Evolutionary conservation across 352 stramenopile genomes (phyloP).

Genomic region (Paralagenidium karlingii): DNA sequence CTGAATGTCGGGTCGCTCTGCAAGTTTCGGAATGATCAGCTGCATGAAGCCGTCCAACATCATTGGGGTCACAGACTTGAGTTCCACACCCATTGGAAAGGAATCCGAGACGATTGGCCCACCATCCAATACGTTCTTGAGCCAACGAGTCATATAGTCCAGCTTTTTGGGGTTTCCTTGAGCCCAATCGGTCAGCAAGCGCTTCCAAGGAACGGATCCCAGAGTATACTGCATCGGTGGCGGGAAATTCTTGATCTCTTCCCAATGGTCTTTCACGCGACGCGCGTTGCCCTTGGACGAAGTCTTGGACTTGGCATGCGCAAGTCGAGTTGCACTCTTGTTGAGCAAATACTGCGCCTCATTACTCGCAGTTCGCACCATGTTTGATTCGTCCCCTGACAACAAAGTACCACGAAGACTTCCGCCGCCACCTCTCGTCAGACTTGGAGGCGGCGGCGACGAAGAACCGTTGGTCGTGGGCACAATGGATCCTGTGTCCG

Average conservation of each 20-base stretch:
- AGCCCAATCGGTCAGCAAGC: constrained; percentile 73
- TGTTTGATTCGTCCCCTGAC: constrained; percentile 1
- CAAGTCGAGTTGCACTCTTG: constrained; percentile 52
- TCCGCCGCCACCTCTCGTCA: too few species aligned
- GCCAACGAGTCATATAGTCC: constrained; percentile 84
- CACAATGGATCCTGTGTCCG: constrained; percentile 39
- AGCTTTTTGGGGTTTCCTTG: constrained; percentile 84
- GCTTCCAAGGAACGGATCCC: constrained; percentile 78
- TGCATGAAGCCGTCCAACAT: constrained; percentile 87
- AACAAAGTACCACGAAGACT: background rate
- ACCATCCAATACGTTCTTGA: constrained; percentile 81
- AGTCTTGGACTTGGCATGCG: constrained; percentile 54
- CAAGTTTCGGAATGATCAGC: constrained; percentile 78
- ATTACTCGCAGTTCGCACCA: constrained; percentile 8
- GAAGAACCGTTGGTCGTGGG: background rate
- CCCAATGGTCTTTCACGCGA: constrained; percentile 80
- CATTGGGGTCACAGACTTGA: constrained; percentile 85
- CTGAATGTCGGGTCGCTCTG: constrained; percentile 69
- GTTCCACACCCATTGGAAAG: constrained; percentile 80
- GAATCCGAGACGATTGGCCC: constrained; percentile 76
- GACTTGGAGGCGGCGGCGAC: too few species aligned
- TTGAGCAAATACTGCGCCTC: constrained; percentile 58
- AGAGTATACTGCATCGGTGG: constrained; percentile 74
- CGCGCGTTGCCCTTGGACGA: constrained; percentile 62
- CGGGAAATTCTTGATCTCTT: constrained; percentile 79